Base-by-base conservation (phyloP, 2,329 filamentous ascomycete genomes). In the Onygenales sp. region DNA sequence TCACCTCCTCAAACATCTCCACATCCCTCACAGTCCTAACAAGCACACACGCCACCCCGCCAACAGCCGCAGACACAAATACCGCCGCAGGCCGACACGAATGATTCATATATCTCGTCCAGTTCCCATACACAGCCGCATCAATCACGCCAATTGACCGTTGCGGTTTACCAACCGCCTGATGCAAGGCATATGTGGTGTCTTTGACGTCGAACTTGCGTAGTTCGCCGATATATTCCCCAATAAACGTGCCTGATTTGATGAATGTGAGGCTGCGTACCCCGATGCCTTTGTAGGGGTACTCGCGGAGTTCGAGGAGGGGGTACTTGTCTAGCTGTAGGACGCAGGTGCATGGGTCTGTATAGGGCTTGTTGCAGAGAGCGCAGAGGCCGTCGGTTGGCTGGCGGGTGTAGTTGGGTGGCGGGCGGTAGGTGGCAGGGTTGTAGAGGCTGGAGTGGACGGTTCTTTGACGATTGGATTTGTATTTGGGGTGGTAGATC, bases 91-190 rank as follows among this genome's bases (percentile, higher is more conserved):
- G 39, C 2, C 65, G 57, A 56, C 69, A 72, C 1, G 65, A 69
- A 50, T 70, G 69, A 50, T 67, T 71, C 36, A 68, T 58, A 43
- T 61, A 72, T 13, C 69, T 62, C 5, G 66, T 68, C 58, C 67
- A 71, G 45, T 67, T 69, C 6, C 67, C 67, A 48, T 55, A 57
- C 4, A 46, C 42, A 13, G 57, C 56, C 5, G 64, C 54, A 38
- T 56, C 57, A 41, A 66, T 58, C 3, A 50, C 14, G 33, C 44
- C 35, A 14, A 51, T 43, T 13, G 38, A 42, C 38, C 49, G 38
- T 3, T 6, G 38, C 3, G 14, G 27, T 50, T 58, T 14, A 1
- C 4, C 21, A 3, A 39, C 54, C 8, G 41, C 14, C n/a, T 11
- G 2, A 31, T 49, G 21, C 7, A 66, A 53, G 9, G 54, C 56